Base-by-base conservation (phyloP, 164 flowering plant genomes). In the Tetracentron sinense region DNA sequence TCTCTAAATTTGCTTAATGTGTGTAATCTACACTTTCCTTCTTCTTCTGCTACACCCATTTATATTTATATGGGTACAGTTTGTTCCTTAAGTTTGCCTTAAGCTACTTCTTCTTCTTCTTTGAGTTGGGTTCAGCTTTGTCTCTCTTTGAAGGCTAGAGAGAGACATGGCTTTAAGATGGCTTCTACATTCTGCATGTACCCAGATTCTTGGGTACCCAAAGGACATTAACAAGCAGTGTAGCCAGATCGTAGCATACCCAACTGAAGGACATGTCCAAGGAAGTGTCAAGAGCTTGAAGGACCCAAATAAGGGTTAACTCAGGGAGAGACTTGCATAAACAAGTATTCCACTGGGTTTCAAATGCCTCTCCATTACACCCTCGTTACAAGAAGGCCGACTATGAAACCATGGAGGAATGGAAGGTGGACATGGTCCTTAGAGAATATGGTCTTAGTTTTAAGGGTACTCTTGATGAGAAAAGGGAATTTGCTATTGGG, bases 361-460 rank as follows among this genome's bases (percentile, higher is more conserved):
- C 77, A 70, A 30, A 64, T 82, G 83, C 83, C 85, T 11, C 74
- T 82, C 15, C 81, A 79, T 50, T 82, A 35, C n/a, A 77, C 27
- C 85, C 83, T 3, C 56, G 77, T 27, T 82, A 82, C 74, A 64
- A 60, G 28, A 73, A 70, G 69, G 50, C 50, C 22, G 78, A 75
- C 21, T 78, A 71, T 54, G 66, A 71, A 28, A 67, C 62, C 42
- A 74, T 77, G 81, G 77, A 74, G 42, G 80, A 73, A 48, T 64
- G 80, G 72, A 70, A 47, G 67, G 46, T 77, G 8, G 75, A 74
- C n/a, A 29, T 42, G 60, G 21, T 82, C 1, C 74, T 82, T 15
- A 27, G n/a, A 6, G 61, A 79, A 42, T 82, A 79, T 54, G 83
- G 81, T 2, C 54, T 81, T 0, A 47, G 33, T 57, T 71, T 62